Base-by-base conservation (phyloP, 352 stramenopile species). In the Plasmopara halstedii region DNA sequence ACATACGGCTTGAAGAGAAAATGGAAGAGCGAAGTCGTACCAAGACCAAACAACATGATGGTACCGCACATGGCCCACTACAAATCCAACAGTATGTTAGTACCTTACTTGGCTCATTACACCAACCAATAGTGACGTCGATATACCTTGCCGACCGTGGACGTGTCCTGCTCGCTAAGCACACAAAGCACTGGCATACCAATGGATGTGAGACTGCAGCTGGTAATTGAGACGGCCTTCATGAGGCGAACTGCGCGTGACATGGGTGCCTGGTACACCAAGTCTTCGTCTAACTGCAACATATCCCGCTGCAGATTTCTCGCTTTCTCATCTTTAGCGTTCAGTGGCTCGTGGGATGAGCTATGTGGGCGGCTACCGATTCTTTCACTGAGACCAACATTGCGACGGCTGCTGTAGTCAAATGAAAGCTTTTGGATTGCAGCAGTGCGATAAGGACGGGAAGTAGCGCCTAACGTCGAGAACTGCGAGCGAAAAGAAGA, bases 51-150 rank as follows among this genome's bases (percentile, higher is more conserved):
- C 54, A 89, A 56, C 81, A 93, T 90, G 49, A 93, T 79, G 33
- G 81, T 93, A 36, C 81, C 74, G 56, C 81, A 93, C 81, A 93
- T 93, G 39, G 81, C 81, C 81, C 81, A 93, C 74, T 69, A 53
- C n/a, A 32, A 29, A 47, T 11, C 20, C 10, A 32, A 35, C n/a
- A n/a, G 18, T 3, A 19, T 29, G 21, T 58, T 35, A 61, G 38
- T 17, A 37, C 17, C 17, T 15, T 8, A 21, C 4, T 20, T 45
- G 13, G n/a, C 3, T 25, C 27, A 33, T 20, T 8, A 27, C 20
- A 43, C n/a, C 21, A 11, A 17, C 8, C 17, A 22, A 21, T n/a
- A 22, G 4, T 15, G 4, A 11, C 19, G 15, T 7, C 19, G 6
- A 7, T 20, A 10, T 22, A 85, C 72, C 68, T 90, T 89, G 59